Evolutionary conservation across 805 yeast species (phyloP).

Genomic region (Yarrowia deformans): DNA sequence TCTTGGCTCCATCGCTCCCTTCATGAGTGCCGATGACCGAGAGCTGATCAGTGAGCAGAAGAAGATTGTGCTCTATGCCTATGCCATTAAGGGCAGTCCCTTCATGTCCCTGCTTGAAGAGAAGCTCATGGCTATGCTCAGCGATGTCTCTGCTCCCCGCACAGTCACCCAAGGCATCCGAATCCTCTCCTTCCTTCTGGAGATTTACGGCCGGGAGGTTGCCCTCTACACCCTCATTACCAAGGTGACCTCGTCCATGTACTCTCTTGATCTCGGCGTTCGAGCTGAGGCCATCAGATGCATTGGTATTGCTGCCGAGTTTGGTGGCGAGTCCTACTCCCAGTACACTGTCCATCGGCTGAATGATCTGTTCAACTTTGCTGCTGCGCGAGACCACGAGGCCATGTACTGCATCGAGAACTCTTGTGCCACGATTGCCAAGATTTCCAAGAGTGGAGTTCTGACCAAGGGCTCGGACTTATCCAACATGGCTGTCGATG

Average conservation of each 20-base stretch:
- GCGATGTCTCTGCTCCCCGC: conserved; percentile 72
- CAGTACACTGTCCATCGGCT: conserved; percentile 56
- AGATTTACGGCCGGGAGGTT: conserved; percentile 26
- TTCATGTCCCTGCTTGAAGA: conserved; percentile 93
- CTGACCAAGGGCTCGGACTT: conserved; percentile 60
- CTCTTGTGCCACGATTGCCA: conserved; percentile 81
- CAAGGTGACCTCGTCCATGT: conserved; percentile 32
- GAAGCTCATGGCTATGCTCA: conserved; percentile 77
- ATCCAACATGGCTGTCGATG: conserved; percentile 63
- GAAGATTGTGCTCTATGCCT: conserved; percentile 67
- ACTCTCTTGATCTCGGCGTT: conserved; percentile 26
- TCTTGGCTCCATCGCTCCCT: background rate
- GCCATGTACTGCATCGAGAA: conserved; percentile 87
- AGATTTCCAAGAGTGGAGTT: conserved; percentile 67
- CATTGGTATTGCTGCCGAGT: conserved; percentile 80
- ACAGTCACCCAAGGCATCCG: conserved; percentile 76
- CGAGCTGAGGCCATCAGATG: conserved; percentile 16
- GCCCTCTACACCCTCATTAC: conserved; percentile 17
- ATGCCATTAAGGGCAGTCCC: conserved; percentile 57
- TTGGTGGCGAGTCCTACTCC: conserved; percentile 70
- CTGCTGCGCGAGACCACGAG: conserved; percentile 79
- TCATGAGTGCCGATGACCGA: conserved; percentile 78
- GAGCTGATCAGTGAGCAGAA: conserved; percentile 91
- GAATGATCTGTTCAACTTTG: conserved; percentile 74
- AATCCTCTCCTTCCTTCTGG: conserved; percentile 18